Percentiles rank a stretch among this genome's conserved stretches.
Evolutionary conservation across 139 green algal genomes (phyloP).

Genomic region (Chlamydomonas applanata): DNA sequence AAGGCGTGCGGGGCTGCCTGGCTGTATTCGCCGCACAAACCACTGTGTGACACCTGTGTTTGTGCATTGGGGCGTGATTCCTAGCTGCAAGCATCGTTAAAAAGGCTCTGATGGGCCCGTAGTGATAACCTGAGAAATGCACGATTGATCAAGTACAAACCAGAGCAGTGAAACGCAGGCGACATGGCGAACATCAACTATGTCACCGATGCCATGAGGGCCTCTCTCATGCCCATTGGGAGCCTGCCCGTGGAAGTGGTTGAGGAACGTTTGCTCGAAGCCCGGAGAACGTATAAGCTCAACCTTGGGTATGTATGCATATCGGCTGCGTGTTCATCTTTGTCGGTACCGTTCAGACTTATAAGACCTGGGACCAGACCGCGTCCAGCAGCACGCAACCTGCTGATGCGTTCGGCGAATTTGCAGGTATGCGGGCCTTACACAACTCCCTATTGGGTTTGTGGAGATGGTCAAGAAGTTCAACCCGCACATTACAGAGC

Average conservation of each 20-base stretch:
- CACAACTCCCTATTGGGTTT: constrained; percentile 50
- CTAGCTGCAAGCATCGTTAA: too few relatives aligned
- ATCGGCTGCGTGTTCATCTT: background rate
- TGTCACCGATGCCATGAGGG: background rate
- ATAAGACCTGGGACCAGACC: too few relatives aligned
- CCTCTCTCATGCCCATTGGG: constrained; percentile 16
- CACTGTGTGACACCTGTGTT: too few relatives aligned
- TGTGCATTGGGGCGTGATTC: too few relatives aligned
- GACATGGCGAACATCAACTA: background rate
- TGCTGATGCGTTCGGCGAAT: background rate
- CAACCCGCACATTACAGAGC: constrained; percentile 66
- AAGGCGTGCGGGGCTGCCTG: too few relatives aligned
- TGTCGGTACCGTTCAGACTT: too few relatives aligned
- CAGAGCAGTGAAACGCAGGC: too few relatives aligned
- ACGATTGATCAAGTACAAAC: too few relatives aligned
- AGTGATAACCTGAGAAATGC: too few relatives aligned
- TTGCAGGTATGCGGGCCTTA: constrained; percentile 60
- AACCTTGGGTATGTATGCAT: constrained; percentile 56
- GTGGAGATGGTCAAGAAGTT: constrained; percentile 58
- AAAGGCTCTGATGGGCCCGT: too few relatives aligned
- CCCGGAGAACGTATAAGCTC: constrained; percentile 62
- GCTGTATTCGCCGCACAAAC: too few relatives aligned
- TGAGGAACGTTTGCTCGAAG: constrained; percentile 62
- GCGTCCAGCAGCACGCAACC: background rate
- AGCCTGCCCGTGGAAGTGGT: constrained; percentile 38